Base-by-base conservation (phyloP, 306 rosid species). In the Echinosophora koreensis region DNA sequence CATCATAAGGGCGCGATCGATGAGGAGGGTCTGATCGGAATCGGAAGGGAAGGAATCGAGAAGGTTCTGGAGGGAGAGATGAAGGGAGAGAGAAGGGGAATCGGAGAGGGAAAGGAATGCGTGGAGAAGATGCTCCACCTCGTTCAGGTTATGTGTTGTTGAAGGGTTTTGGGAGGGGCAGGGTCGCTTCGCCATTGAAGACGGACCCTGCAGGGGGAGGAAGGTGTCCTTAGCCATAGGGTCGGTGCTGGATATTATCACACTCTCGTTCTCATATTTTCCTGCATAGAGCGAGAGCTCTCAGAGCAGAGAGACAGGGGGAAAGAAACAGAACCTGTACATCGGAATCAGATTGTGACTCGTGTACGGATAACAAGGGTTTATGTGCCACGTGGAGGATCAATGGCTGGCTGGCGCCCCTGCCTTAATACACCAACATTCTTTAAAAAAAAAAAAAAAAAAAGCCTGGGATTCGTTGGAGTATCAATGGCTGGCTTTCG, bases 141-240 rank as follows among this genome's bases (percentile, higher is more conserved):
- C 88, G 56, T 79, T 37, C 55, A 76, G 87, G 75, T 69, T 80
- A 11, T 63, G 87, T 58, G 63, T 35, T 62, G 49, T 47, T 22
- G 82, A 76, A 81, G 89, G 88, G 84, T 84, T 88, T 81, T 88
- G 90, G 2, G 96, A 87, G 4, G 97, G 91, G 52, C 94, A 92
- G 12, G 97, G 90, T 56, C 97, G 91, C 86, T 92, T 92, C 8
- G 94, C 93, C 93, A 83, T 90, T 60, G 93, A 83, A 30, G 88
- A 84, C 27, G 87, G 85, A 72, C 71, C 54, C 76, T 71, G 34
- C 8, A 65, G 87, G 62, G 41, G 87, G 54, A 86, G 88, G 79
- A 84, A 72, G 80, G 86, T 37, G 74, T 84, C 88, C 89, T 85
- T 81, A 73, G 87, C 83, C 93, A 89, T 86, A 73, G 82, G 61